These are phyloP conservation scores for Populus pruinosa DNA, from an alignment of 345 rosid species.

Conservation along the genomic window DNA sequence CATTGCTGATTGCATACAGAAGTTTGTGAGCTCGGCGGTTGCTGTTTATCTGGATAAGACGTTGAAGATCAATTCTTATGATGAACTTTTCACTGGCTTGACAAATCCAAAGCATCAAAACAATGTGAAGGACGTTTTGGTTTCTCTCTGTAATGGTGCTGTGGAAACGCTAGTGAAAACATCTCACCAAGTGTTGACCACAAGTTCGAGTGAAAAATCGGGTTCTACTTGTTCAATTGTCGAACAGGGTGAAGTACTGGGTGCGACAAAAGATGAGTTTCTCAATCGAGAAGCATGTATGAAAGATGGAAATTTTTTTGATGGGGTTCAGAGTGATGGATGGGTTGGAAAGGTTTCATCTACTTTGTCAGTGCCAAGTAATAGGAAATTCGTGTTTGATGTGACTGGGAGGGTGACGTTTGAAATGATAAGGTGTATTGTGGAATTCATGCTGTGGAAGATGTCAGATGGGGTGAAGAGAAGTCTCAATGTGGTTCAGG, in stretches of 20 bases:
- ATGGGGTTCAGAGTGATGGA: slow-evolving; percentile 38
- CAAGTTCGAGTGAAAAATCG: slow-evolving; percentile 10
- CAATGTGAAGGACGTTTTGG: slow-evolving; percentile 60
- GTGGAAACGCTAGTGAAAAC: slow-evolving; percentile 73
- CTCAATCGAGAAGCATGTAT: slow-evolving; percentile 22
- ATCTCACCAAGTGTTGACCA: slow-evolving; percentile 74
- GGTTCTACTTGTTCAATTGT: slow-evolving; percentile 23
- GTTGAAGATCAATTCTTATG: slow-evolving; percentile 67
- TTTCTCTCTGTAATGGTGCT: slow-evolving; percentile 73
- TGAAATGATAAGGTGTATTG: slow-evolving; percentile 59
- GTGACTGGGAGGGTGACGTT: slow-evolving; percentile 90
- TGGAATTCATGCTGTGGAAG: slow-evolving; percentile 61
- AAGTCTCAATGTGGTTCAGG: slow-evolving; percentile 42
- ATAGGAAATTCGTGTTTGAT: slow-evolving; percentile 74
- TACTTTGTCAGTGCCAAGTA: slow-evolving; percentile 67
- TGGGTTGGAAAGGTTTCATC: slow-evolving; percentile 54
- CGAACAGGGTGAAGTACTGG: slow-evolving; percentile 26
- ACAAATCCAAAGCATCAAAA: slow-evolving; percentile 81
- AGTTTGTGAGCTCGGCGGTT: slow-evolving; percentile 75
- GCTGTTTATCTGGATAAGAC: slow-evolving; percentile 92
- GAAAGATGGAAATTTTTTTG: slow-evolving; percentile 24
- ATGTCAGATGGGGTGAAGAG: slow-evolving; percentile 51
- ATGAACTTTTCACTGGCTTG: slow-evolving; percentile 72
- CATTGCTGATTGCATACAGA: slow-evolving; percentile 71
- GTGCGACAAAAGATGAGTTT: slow-evolving; percentile 12